phyloP scores from a whole-genome alignment of 2,329 filamentous ascomycete species.

The Fusarium luffae region DNA sequence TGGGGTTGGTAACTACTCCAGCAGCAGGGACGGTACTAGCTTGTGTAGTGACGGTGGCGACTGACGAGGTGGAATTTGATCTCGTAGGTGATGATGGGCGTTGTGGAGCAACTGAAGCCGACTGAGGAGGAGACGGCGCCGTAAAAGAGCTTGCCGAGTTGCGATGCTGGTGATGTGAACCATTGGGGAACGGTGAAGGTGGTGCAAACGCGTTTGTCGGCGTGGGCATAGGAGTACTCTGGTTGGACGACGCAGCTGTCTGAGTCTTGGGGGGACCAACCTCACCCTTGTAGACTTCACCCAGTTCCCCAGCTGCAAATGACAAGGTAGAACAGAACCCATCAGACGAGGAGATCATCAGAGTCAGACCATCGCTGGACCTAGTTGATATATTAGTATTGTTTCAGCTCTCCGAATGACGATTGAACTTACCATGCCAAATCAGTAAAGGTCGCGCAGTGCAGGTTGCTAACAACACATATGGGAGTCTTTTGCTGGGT shows the following conservation, averaged over 20 bases:
- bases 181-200: conserved; percentile 66
- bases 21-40: conserved; percentile 58
- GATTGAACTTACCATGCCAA: conserved; percentile 79
- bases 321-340: conserved; percentile 95
- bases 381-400: conserved; percentile 51
- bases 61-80: conserved; percentile 86
- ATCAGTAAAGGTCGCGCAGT: conserved; percentile 97
- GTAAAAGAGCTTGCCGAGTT: conserved; percentile 68
- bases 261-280: conserved; percentile 62
- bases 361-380: conserved; percentile 63
- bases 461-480: conserved; percentile 94
- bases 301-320: conserved; percentile 85
- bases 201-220: conserved; percentile 73
- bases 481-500: conserved; percentile 95
- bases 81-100: conserved; percentile 82
- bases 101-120: conserved; percentile 68
- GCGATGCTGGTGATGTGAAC: conserved; percentile 65
- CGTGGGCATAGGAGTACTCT: conserved; percentile 77
- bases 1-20: conserved; percentile 78
- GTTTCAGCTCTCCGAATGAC: not conserved
- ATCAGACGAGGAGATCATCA: conserved; percentile 97
- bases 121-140: conserved; percentile 65
- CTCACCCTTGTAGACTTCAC: conserved; percentile 80
- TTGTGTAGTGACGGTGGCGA: conserved; percentile 79
- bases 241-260: conserved; percentile 63